phyloP scores from a whole-genome alignment of 2,329 filamentous ascomycete species.

The Alternaria metachromatica region DNA sequence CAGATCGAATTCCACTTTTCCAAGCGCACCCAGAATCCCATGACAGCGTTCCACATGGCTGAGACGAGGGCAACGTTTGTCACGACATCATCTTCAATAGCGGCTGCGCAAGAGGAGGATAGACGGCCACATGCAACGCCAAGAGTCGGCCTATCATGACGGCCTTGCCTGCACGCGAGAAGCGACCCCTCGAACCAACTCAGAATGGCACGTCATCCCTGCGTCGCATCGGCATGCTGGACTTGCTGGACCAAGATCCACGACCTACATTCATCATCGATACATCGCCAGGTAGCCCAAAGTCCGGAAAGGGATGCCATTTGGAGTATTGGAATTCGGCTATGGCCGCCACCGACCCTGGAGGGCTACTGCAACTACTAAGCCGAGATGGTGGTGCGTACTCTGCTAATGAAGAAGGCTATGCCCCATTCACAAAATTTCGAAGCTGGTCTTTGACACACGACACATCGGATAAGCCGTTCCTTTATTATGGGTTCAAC shows the following conservation, averaged over 20 bases:
- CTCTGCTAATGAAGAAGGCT: neutral
- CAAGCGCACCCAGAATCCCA: neutral
- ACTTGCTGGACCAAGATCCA: conserved; percentile 28
- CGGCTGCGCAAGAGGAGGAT: conserved; percentile 3
- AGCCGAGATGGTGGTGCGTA: neutral
- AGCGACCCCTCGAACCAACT: conserved; percentile 1
- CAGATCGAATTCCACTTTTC: conserved; percentile 4
- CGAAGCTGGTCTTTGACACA: conserved; percentile 21
- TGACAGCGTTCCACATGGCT: conserved; percentile 1
- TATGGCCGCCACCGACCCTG: conserved; percentile 17
- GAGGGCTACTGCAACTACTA: conserved; percentile 15
- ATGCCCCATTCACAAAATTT: conserved; percentile 15
- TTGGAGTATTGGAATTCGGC: conserved; percentile 32
- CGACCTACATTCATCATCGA: conserved; percentile 29
- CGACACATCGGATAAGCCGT: neutral
- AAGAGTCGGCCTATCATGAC: neutral
- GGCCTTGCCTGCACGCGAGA: neutral
- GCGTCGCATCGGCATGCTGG: conserved; percentile 24
- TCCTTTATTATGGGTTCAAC: conserved; percentile 7
- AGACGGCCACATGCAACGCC: conserved; percentile 1
- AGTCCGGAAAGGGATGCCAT: neutral
- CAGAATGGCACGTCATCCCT: conserved; percentile 12
- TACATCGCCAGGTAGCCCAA: neutral
- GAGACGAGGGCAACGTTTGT: neutral
- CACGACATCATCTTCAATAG: neutral